Base-by-base conservation (phyloP, 1,284 basidiomycete species). In the Exsudoporus floridanus region DNA sequence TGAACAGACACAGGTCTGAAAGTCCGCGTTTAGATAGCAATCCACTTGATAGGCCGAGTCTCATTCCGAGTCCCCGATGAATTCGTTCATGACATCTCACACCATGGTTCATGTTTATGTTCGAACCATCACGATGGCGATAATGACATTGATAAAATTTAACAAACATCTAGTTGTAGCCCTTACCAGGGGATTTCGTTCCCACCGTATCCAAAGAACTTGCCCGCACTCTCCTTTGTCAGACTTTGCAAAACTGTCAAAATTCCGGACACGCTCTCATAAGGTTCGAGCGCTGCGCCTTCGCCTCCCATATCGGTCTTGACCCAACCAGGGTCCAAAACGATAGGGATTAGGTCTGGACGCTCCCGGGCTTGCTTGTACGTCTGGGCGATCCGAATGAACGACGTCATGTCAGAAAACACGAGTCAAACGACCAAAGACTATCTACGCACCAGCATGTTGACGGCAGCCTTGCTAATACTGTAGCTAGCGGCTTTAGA, bases 291-390 rank as follows among this genome's bases (percentile, higher is more conserved):
- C 38, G 39, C 38, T 2, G 48, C 60, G 18, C 21, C 13, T 19
- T 52, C 2, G 27, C 49, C 60, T 18, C 53, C 62, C 57, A 57
- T 57, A 5, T 62, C 69, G 3, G 71, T 73, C 60, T 68, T 72
- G 10, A 73, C 71, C 68, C 70, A 73, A 16, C 69, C 73, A 5
- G 71, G 73, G 49, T 71, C 66, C 18, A 72, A 37, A 21, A 56
- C 48, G 27, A 74, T 53, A 0, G 58, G 57, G 2, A 65, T 70
- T 19, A 73, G 49, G 36, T 72, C 69, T 0, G 65, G 66, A 8
- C 61, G 60, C 31, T 65, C 63, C 19, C 49, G 56, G 7, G 68
- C 67, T 51, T 73, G 73, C 56, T 74, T 74, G 54, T 70, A 68
- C 23, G 70, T 70, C 70, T 73, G 39, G 18, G 14, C 2, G 12